phyloP scores from a whole-genome alignment of 2,329 filamentous ascomycete species.

The Penicillium glabrum region DNA sequence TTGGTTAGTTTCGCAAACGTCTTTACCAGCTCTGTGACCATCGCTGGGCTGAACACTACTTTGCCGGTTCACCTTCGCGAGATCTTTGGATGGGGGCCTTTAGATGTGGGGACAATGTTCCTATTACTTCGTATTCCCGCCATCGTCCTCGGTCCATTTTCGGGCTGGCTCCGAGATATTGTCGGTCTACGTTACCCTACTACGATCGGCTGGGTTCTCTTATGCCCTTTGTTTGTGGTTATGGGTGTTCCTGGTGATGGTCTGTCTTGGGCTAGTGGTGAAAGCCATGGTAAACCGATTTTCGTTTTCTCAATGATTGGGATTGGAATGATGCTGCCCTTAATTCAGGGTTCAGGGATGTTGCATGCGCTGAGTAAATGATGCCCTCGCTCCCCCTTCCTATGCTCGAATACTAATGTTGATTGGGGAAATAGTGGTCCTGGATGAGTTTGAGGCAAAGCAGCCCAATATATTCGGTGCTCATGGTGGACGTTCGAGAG shows the following conservation, averaged over 20 bases:
- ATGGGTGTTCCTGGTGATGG: constrained; percentile 27
- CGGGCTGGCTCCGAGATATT: constrained; percentile 34
- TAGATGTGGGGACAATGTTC: constrained; percentile 57
- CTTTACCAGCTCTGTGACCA: constrained; percentile 49
- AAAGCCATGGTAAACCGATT: constrained; percentile 19
- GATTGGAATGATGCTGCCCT: constrained; percentile 16
- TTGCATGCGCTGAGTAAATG: constrained; percentile 29
- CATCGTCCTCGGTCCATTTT: constrained; percentile 41
- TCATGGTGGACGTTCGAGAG: constrained; percentile 25
- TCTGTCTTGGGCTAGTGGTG: constrained; percentile 24
- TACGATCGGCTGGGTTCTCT: constrained; percentile 18
- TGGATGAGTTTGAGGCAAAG: constrained; percentile 18
- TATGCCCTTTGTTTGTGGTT: constrained; percentile 22
- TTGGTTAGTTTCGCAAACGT: constrained; percentile 42
- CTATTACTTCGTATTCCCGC: constrained; percentile 57
- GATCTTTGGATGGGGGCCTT: constrained; percentile 56
- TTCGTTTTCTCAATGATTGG: constrained; percentile 20
- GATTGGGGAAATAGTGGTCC: constrained; percentile 11
- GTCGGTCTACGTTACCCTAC: constrained; percentile 21
- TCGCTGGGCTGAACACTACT: constrained; percentile 57
- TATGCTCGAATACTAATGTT: neutral
- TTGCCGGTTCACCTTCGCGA: constrained; percentile 55
- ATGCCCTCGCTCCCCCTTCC: neutral
- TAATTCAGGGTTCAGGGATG: constrained; percentile 26
- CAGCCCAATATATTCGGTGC: constrained; percentile 26